Conservation (phyloP, 805 yeast genomes). For the Helenozyma rhizophorensis region DNA sequence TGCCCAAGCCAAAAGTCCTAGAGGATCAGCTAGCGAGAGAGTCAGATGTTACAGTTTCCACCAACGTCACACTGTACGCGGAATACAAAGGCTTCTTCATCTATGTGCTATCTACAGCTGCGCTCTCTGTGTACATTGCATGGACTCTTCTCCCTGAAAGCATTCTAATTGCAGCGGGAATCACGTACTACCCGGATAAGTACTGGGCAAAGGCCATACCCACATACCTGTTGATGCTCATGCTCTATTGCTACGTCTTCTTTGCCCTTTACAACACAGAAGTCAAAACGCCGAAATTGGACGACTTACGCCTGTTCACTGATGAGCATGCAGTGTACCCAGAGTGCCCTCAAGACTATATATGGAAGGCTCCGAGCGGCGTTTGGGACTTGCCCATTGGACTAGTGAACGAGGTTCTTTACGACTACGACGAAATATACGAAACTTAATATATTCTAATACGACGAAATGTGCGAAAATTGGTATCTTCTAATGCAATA, state of each 20-base stretch:
- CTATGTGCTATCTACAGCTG: conserved; percentile 60
- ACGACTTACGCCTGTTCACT: conserved; percentile 58
- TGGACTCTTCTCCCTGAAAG: conserved; percentile 76
- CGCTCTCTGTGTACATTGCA: conserved; percentile 48
- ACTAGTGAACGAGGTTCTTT: conserved; percentile 62
- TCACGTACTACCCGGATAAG: conserved; percentile 77
- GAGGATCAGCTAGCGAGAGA: conserved; percentile 57
- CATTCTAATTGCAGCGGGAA: conserved; percentile 48
- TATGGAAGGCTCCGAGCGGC: conserved; percentile 67
- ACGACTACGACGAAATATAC: conserved; percentile 21
- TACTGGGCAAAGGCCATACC: conserved; percentile 90
- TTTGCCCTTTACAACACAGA: conserved; percentile 75
- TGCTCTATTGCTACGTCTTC: conserved; percentile 71
- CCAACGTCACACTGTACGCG: conserved; percentile 50
- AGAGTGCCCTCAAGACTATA: conserved; percentile 28
- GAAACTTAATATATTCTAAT: conserved; percentile 35
- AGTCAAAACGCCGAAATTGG: conserved; percentile 54
- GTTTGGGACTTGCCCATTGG: conserved; percentile 81
- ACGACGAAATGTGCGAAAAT: not conserved
- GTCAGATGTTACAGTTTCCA: conserved; percentile 56
- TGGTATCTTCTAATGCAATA: no score
- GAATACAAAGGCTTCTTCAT: conserved; percentile 89
- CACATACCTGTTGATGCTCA: conserved; percentile 58
- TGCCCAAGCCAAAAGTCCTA: not conserved
- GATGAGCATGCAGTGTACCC: conserved; percentile 55